phyloP scores from a whole-genome alignment of 2,329 filamentous ascomycete genomes.

The Fusarium sp. region DNA sequence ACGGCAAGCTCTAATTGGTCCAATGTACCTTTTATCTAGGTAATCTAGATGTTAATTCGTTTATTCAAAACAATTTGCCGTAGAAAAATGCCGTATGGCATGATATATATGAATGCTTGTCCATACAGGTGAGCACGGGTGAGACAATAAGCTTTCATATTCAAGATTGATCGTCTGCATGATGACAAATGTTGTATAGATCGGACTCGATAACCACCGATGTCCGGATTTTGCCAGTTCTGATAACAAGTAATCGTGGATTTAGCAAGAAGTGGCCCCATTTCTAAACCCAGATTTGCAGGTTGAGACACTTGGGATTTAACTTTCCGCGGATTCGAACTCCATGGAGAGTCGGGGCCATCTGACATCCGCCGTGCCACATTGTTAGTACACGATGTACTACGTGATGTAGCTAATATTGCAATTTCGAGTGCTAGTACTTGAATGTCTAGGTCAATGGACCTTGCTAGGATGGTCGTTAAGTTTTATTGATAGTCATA shows the following conservation, averaged over 20 bases:
- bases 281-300: background rate
- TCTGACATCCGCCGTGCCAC: accelerated
- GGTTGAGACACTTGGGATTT: background rate
- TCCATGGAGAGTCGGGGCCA: background rate
- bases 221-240: background rate
- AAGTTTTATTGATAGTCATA: background rate
- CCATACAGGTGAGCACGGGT: background rate
- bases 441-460: background rate
- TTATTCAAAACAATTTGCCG: background rate
- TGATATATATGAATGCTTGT: background rate
- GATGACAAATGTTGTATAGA: background rate
- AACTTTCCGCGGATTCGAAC: background rate
- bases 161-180: background rate
- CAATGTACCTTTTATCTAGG: background rate
- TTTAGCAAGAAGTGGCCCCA: background rate
- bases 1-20: background rate
- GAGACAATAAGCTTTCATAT: background rate
- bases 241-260: background rate
- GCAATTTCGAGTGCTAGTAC: background rate
- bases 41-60: too few relatives aligned
- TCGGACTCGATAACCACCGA: background rate
- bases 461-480: background rate
- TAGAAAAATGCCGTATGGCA: background rate
- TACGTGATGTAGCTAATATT: background rate
- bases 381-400: background rate